Evolutionary conservation across 345 rosid species (phyloP).

Genomic region (Bruguiera parviflora): DNA sequence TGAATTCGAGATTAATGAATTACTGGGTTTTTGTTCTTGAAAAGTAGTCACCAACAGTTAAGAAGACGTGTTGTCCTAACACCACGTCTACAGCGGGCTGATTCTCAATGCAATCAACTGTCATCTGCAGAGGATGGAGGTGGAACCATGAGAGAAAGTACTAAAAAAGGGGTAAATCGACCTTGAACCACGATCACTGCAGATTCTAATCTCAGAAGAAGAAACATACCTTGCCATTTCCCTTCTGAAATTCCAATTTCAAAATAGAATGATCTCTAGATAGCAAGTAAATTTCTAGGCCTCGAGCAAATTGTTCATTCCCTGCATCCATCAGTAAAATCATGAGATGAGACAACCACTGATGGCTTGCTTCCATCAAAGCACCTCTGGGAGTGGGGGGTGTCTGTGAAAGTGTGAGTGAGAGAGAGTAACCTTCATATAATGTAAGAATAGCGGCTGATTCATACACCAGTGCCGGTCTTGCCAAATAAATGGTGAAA

Average conservation of each 20-base stretch:
- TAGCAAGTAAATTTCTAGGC: slow-evolving; percentile 58
- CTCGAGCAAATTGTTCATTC: slow-evolving; percentile 43
- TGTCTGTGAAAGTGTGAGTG: background rate
- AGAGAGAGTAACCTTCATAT: slow-evolving; percentile 49
- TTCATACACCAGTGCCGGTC: slow-evolving; percentile 55
- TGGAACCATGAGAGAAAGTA: background rate
- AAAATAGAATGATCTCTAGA: slow-evolving; percentile 67
- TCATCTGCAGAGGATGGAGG: slow-evolving; percentile 40
- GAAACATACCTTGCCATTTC: slow-evolving; percentile 65
- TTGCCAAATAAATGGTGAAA: slow-evolving; percentile 57
- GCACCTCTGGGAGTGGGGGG: background rate
- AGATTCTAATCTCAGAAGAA: background rate
- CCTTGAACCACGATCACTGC: background rate
- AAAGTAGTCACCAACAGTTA: slow-evolving; percentile 52
- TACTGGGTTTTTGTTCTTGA: slow-evolving; percentile 19
- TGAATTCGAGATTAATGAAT: background rate
- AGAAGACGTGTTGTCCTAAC: slow-evolving; percentile 56
- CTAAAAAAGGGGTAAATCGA: background rate
- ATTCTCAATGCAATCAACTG: slow-evolving; percentile 52
- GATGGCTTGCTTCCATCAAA: background rate
- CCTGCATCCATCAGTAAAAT: slow-evolving; percentile 46
- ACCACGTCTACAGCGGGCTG: slow-evolving; percentile 45
- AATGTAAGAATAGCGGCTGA: slow-evolving; percentile 52
- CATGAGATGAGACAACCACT: background rate
- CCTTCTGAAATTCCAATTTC: slow-evolving; percentile 71